Percentiles rank a stretch among this genome's conserved stretches.
phyloP scores from a whole-genome alignment of 345 rosid genomes.

The Trapa incisa region DNA sequence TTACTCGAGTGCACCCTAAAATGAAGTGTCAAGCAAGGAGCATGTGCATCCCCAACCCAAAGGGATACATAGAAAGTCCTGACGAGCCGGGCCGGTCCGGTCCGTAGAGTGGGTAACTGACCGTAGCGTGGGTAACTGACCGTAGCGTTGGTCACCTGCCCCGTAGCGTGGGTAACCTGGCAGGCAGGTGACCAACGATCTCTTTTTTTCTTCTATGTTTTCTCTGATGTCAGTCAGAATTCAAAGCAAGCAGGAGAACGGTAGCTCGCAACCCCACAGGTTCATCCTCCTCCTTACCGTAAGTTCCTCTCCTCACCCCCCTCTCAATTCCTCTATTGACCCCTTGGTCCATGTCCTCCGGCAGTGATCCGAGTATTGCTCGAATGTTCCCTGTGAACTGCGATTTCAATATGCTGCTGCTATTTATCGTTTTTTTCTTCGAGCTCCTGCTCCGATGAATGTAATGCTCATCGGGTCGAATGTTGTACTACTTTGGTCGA shows the following conservation, averaged over 20 bases:
- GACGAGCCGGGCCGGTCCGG: no score
- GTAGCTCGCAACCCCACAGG: slow-evolving; percentile 1
- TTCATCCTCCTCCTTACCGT: slow-evolving; percentile 3
- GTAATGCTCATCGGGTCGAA: no score
- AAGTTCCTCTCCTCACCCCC: not conserved
- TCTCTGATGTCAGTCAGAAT: not conserved
- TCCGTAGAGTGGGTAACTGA: no score
- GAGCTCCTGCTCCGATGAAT: no score
- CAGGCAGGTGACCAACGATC: slow-evolving; percentile 6
- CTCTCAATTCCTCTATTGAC: not conserved
- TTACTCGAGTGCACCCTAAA: no score
- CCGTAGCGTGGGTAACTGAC: not conserved
- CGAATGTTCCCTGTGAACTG: not conserved
- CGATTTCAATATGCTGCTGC: not conserved
- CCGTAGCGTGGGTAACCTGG: not conserved
- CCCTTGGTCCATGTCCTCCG: not conserved
- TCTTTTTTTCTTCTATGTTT: not conserved
- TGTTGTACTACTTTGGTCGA: not conserved
- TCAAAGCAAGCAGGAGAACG: not conserved
- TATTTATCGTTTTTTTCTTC: not conserved
- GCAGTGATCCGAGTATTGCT: not conserved
- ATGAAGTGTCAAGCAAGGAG: no score
- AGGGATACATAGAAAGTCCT: no score
- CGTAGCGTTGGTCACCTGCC: no score
- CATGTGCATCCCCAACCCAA: no score